Conservation (phyloP, 2,329 filamentous ascomycete species). For the Fusarium floridanum region DNA sequence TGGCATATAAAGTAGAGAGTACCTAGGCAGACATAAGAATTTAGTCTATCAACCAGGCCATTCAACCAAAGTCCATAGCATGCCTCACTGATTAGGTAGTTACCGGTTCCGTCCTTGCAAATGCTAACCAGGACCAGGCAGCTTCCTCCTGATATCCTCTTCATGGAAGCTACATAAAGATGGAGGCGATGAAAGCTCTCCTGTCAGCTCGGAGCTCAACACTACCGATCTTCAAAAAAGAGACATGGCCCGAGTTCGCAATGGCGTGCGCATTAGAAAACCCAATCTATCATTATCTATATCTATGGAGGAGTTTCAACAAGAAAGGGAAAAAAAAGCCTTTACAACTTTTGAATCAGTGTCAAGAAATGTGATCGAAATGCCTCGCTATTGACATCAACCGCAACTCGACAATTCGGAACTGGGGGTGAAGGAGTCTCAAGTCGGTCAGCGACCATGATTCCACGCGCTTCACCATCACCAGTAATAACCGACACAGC, state of each 20-base stretch:
- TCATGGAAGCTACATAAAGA: too few species aligned
- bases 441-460: slow-evolving; percentile 21
- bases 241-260: background rate
- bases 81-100: too few species aligned
- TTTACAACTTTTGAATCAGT: slow-evolving; percentile 1
- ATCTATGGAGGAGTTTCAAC: background rate
- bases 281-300: background rate
- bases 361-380: slow-evolving; percentile 4
- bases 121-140: too few species aligned
- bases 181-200: too few species aligned
- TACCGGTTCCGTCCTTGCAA: too few species aligned
- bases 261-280: background rate
- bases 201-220: too few species aligned
- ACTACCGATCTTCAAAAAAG: background rate
- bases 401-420: slow-evolving; percentile 18
- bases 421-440: slow-evolving; percentile 10
- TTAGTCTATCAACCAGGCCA: too few species aligned
- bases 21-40: too few species aligned
- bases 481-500: slow-evolving; percentile 17
- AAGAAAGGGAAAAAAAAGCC: background rate
- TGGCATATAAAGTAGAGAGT: too few species aligned
- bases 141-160: too few species aligned
- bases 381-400: slow-evolving; percentile 16
- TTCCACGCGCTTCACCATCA: slow-evolving; percentile 11
- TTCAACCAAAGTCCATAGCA: too few species aligned